Evolutionary conservation across 768 basidiomycete genomes (phyloP), one percentile per base, ranked within the genome.

Genomic region (Russula sp.): DNA sequence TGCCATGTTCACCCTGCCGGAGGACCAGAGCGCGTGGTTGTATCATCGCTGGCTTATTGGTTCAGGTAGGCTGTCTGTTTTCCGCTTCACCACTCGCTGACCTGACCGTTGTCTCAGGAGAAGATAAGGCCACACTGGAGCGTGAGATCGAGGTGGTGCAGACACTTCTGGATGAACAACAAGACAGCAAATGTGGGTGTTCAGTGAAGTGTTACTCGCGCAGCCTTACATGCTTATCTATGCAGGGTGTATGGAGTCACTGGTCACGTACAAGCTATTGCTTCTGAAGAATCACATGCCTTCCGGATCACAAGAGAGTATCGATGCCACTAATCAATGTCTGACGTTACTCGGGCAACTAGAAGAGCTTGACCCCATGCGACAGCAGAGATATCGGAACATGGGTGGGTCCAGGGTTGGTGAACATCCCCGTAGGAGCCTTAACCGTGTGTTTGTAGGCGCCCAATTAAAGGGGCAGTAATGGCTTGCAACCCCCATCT

Each of bases 1-100:
- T 70, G 97, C 96, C 1, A 84, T 98, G 77, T 99, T 94, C 75
- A 97, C 95, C 0, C 95, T 98, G 70, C 97, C 97, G 4, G 84
- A 86, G 50, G 96, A 98, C 73, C 96, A 98, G 73, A 94, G 92
- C 64, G 93, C 91, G 0, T 99, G 97, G 97, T 84, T 99, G 61
- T 99, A 98, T 73, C 97, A 98, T 70, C 84, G 94, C n/a, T 98
- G 96, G 94, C 80, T 99, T 2, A 82, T 98, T 57, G 93, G 92
- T 8, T 74, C 82, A 65, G 88, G 94, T 88, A 70, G 63, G 80
- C 14, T 44, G 20, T 40, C 13, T 20, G 14, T 47, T n/a, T n/a
- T 35, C 10, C 42, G 34, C 9, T 35, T 31, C 27, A 32, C 31
- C 27, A 49, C 22, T 10, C 14, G 22, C 22, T 1, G 10, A 27